Evolutionary conservation across 2,329 filamentous ascomycete genomes (phyloP).

Genomic region (Alternaria alternata): DNA sequence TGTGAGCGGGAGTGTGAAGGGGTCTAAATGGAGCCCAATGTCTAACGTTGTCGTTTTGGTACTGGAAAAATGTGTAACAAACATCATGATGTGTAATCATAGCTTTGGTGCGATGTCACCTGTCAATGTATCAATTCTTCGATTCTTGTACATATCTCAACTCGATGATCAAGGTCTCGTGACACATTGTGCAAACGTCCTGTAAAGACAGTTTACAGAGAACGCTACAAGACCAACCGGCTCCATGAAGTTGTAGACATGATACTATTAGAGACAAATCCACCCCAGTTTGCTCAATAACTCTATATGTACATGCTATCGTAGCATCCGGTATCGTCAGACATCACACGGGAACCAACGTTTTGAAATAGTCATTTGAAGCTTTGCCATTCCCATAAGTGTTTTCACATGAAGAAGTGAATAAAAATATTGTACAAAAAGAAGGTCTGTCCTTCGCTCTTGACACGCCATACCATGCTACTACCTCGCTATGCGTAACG

Average conservation of each 20-base stretch:
- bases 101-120: too few species aligned
- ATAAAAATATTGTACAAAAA: conserved; percentile 2
- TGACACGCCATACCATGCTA: neutral
- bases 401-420: neutral
- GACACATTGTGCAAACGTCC: too few species aligned
- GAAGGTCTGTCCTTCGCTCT: neutral
- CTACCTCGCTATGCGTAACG: conserved; percentile 2
- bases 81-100: too few species aligned
- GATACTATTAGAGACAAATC: neutral
- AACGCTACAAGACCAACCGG: too few species aligned
- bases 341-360: neutral
- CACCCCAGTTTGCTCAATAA: neutral
- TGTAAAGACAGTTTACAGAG: too few species aligned
- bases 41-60: neutral
- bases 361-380: neutral
- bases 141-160: too few species aligned
- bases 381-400: neutral
- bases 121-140: too few species aligned
- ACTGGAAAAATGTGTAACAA: too few species aligned
- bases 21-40: neutral
- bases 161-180: too few species aligned
- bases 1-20: neutral
- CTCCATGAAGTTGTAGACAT: too few species aligned
- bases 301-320: rapidly evolving
- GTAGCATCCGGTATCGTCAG: neutral